A percentile compares a stretch with the other conserved stretches of the same genome.
Evolutionary conservation across 345 rosid genomes (phyloP).

Genomic region (Pseudoturritis turrita): DNA sequence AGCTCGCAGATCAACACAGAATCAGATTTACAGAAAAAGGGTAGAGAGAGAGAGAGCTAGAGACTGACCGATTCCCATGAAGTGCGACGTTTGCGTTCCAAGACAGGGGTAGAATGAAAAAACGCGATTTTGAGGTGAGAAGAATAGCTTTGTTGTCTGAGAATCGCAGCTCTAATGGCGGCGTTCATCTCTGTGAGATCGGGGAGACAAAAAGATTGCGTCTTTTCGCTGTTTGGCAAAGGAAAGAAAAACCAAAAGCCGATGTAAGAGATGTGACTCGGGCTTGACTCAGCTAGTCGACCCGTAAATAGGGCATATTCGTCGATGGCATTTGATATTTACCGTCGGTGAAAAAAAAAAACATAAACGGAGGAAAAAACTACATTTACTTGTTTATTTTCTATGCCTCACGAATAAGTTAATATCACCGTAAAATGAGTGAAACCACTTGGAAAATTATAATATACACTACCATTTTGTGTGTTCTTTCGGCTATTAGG

Average conservation of each 20-base stretch:
- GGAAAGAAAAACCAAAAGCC: constrained; percentile 3
- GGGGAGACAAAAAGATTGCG: neutral
- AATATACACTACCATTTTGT: neutral
- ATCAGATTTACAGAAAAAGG: neutral
- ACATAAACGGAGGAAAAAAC: neutral
- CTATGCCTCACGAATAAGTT: constrained; percentile 12
- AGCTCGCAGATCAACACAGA: neutral
- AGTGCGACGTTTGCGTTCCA: constrained; percentile 54
- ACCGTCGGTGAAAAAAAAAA: neutral
- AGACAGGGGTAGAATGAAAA: constrained; percentile 62
- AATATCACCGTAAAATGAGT: neutral
- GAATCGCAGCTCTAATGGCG: constrained; percentile 40
- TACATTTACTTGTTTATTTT: neutral
- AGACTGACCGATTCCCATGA: constrained; percentile 41
- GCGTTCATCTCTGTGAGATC: constrained; percentile 37
- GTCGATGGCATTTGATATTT: neutral
- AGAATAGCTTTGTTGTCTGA: constrained; percentile 25
- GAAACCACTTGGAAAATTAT: constrained; percentile 6
- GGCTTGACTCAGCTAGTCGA: constrained; percentile 26
- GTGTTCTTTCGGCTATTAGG: neutral
- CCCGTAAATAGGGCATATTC: neutral
- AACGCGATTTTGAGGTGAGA: constrained; percentile 31
- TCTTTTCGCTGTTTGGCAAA: constrained; percentile 8
- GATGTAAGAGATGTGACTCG: constrained; percentile 23
- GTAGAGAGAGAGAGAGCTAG: neutral